phyloP scores from a whole-genome alignment of 768 basidiomycete genomes.

The Heimioporus sp. region DNA sequence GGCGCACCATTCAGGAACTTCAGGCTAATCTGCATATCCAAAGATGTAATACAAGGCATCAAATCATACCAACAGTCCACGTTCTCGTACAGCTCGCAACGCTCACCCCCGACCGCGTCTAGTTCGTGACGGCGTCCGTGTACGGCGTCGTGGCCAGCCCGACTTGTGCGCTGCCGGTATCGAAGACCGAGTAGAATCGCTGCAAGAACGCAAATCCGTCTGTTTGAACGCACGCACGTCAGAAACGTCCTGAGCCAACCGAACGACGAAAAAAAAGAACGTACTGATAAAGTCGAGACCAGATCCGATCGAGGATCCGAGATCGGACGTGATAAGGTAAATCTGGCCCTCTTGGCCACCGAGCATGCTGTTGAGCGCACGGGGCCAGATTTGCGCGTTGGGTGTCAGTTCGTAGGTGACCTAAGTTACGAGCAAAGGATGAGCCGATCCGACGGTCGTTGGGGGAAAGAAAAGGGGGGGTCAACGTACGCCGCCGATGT shows the following conservation, averaged over 20 bases:
- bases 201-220: constrained; percentile 60
- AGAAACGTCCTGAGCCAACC: no score
- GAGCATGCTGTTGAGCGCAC: constrained; percentile 51
- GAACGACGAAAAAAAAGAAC: constrained; percentile 12
- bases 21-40: background rate
- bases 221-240: constrained; percentile 18
- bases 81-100: no score
- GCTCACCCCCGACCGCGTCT: background rate
- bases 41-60: background rate
- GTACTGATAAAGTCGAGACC: constrained; percentile 67
- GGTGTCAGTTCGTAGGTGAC: constrained; percentile 53
- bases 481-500: constrained; percentile 41
- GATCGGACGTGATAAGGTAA: constrained; percentile 55
- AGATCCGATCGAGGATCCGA: constrained; percentile 48
- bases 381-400: constrained; percentile 73
- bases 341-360: constrained; percentile 51
- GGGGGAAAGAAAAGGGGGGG: background rate
- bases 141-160: constrained; percentile 32
- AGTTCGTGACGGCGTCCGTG: constrained; percentile 46
- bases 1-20: no score
- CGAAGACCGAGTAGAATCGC: constrained; percentile 57
- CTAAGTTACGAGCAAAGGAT: constrained; percentile 27
- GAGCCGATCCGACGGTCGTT: background rate
- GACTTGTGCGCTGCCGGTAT: constrained; percentile 31
- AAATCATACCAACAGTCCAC: background rate